Conservation (phyloP, 371 early-diverging fungal species). For the Rhizopus sp. region DNA sequence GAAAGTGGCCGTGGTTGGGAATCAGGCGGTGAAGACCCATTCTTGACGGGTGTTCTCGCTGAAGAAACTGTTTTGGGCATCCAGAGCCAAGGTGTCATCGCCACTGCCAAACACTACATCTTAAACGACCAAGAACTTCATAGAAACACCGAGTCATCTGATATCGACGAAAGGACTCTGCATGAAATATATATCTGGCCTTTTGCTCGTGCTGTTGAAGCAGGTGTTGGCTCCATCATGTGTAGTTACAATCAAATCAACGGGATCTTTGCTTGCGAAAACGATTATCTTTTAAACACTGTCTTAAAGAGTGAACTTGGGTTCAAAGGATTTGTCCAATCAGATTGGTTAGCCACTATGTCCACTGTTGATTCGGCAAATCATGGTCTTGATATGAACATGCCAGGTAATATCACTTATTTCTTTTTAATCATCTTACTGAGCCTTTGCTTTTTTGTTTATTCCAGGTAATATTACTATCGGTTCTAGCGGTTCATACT, state of each 20-base stretch:
- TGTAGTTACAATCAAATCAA: conserved; percentile 59
- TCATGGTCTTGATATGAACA: conserved; percentile 60
- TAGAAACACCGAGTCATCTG: conserved; percentile 29
- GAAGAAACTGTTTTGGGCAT: conserved; percentile 36
- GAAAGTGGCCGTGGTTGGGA: conserved; percentile 64
- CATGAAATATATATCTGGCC: conserved; percentile 63
- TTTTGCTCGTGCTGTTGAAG: conserved; percentile 53
- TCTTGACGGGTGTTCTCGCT: conserved; percentile 43
- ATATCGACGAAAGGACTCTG: conserved; percentile 52
- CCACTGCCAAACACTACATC: conserved; percentile 57
- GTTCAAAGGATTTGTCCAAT: conserved; percentile 47
- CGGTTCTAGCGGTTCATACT: conserved; percentile 26
- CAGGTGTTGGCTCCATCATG: conserved; percentile 60
- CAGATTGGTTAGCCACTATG: conserved; percentile 41
- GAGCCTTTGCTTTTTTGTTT: not conserved
- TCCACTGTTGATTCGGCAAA: conserved; percentile 38
- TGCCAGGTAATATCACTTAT: conserved; percentile 46
- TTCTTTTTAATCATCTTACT: not conserved
- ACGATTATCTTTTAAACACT: conserved; percentile 39
- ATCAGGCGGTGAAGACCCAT: conserved; percentile 65
- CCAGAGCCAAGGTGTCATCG: conserved; percentile 47
- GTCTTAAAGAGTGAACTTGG: conserved; percentile 52
- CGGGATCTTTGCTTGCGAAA: conserved; percentile 52
- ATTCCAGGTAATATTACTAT: conserved; percentile 32
- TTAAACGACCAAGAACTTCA: conserved; percentile 52